Evolutionary conservation across 2,329 filamentous ascomycete species (phyloP), one percentile per base, ranked within the genome.

Genomic region (Neonectria coccinea): DNA sequence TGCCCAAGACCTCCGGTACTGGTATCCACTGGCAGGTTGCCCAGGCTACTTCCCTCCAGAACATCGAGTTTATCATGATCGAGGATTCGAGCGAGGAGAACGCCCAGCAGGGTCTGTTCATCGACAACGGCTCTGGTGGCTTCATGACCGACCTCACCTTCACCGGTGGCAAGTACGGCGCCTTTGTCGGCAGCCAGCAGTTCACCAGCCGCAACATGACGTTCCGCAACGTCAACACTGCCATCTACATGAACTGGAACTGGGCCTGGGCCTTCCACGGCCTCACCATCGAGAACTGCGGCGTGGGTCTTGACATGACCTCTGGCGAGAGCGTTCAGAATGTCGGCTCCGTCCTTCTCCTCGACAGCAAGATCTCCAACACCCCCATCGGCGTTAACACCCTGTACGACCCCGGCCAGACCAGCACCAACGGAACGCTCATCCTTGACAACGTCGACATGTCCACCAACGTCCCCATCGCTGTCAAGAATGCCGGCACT

Each of bases 391-490:
- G 92, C 71, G 85, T 97, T 73, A 88, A 88, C 71, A 95, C 93
- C 27, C 88, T 91, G 2, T 97, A 92, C 81, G 85, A 86, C 70
- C 80, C 85, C 6, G 78, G 80, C 59, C 85, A 89, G 62, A 85
- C 88, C 2, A 62, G 85, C 60, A 92, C 92, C 71, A 95, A 94
- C 74, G 93, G 92, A 65, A 93, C 92, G 14, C 86, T 97, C 50
- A 86, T 97, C 70, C 79, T 98, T 11, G 92, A 97, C 81, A 97
- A 97, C 71, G 92, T 97, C 36, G 93, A 97, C 80, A 93, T 97
- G 80, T 81, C 79, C 69, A 83, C 83, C 52, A 89, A 88, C 59
- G 88, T 92, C 58, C 84, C 86, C 7, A 84, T 87, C 25, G 93
- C 92, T 33, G 87, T 98, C 58, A 78, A 84, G 67, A 85, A 86